phyloP scores from a whole-genome alignment of 2,329 filamentous ascomycete genomes.

The Ophiostoma sp. region DNA sequence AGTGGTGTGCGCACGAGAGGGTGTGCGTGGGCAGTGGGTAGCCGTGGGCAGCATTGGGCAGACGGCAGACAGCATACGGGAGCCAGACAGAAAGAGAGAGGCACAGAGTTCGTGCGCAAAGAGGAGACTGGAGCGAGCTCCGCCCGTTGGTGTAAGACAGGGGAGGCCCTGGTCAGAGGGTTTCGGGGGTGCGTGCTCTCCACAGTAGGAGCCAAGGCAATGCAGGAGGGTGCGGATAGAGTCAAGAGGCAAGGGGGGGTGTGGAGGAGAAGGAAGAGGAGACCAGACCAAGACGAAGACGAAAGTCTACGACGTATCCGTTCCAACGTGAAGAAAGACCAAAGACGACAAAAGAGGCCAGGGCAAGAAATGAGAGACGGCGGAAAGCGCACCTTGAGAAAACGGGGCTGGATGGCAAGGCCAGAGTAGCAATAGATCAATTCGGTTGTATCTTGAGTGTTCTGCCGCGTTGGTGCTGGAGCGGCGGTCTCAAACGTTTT shows the following conservation, averaged over 20 bases:
- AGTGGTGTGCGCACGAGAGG: slow-evolving; percentile 7
- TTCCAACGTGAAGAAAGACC: no score
- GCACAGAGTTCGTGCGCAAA: slow-evolving; percentile 19
- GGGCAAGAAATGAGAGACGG: neutral
- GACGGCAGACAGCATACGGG: neutral
- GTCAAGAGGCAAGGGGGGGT: neutral
- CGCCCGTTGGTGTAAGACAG: slow-evolving; percentile 22
- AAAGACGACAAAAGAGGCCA: neutral
- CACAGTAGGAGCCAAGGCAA: slow-evolving; percentile 21
- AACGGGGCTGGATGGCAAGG: neutral
- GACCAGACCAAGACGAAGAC: neutral
- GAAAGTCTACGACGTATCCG: no score
- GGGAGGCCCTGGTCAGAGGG: slow-evolving; percentile 16
- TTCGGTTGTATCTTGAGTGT: neutral
- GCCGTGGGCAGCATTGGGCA: neutral
- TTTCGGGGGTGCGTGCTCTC: slow-evolving; percentile 16
- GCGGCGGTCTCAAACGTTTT: neutral
- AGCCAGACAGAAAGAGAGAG: slow-evolving; percentile 9
- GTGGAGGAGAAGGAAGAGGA: neutral
- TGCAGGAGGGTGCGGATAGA: slow-evolving; percentile 18
- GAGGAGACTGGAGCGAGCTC: slow-evolving; percentile 18
- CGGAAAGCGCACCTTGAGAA: slow-evolving; percentile 3
- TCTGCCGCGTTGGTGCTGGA: slow-evolving; percentile 1
- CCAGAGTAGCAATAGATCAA: neutral
- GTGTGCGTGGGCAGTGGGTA: slow-evolving; percentile 8